Percentiles rank a stretch among this genome's conserved stretches.
Conservation (phyloP, 176 grass and related monocot species). For the Musa itinerans region DNA sequence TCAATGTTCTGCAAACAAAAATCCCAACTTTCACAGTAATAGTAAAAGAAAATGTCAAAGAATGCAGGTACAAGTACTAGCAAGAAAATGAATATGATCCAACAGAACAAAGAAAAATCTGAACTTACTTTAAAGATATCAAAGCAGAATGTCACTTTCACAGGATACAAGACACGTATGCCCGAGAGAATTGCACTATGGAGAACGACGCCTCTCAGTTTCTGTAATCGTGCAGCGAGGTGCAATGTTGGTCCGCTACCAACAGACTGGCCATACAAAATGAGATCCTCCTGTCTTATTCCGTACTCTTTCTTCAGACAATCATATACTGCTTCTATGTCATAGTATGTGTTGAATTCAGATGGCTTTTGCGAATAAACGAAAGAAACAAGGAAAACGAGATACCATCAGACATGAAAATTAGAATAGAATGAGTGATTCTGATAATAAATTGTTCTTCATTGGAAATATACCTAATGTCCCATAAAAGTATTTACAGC, state of each 20-base stretch:
- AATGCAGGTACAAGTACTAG: background rate
- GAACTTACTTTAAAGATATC: constrained; percentile 89
- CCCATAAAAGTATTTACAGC: background rate
- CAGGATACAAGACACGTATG: constrained; percentile 84
- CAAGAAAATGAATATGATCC: background rate
- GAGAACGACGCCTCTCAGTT: constrained; percentile 78
- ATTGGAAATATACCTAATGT: too few species aligned
- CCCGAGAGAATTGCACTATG: constrained; percentile 89
- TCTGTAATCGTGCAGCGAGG: constrained; percentile 60
- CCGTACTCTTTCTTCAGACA: constrained; percentile 85
- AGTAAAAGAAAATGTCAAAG: background rate
- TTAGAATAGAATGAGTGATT: constrained; percentile 3
- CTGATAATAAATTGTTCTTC: too few species aligned
- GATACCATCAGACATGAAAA: constrained; percentile 7
- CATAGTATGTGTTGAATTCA: constrained; percentile 83
- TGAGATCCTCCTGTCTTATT: constrained; percentile 72
- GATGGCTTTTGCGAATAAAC: constrained; percentile 48
- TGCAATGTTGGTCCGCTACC: constrained; percentile 91
- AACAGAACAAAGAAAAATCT: background rate
- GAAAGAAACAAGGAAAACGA: constrained; percentile 18
- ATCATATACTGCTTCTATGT: constrained; percentile 93
- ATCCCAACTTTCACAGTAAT: constrained; percentile 6
- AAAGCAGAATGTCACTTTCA: constrained; percentile 87
- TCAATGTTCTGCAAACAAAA: constrained; percentile 72
- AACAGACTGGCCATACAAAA: constrained; percentile 90